A percentile compares a stretch with the other conserved stretches of the same genome.
Evolutionary conservation across 805 yeast genomes (phyloP).

Genomic region (Cyberlindnera bimundalis): DNA sequence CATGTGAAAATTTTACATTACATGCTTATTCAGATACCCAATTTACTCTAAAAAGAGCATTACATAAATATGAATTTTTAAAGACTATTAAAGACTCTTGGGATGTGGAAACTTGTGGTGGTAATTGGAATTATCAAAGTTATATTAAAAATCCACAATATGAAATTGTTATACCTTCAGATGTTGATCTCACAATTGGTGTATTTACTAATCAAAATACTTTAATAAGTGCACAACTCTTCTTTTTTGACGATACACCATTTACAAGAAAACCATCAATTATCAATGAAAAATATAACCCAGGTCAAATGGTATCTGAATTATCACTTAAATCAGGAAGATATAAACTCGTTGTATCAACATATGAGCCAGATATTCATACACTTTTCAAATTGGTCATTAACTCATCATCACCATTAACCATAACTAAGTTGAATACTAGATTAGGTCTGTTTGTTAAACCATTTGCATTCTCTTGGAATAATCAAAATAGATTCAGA

Average conservation of each 20-base stretch:
- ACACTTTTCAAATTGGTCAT: conserved; percentile 33
- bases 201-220: conserved; percentile 27
- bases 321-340: conserved; percentile 28
- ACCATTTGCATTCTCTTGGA: conserved; percentile 35
- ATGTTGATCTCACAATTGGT: conserved; percentile 22
- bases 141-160: conserved; percentile 58
- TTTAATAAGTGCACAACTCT: conserved; percentile 41
- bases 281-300: conserved; percentile 34
- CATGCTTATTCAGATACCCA: conserved; percentile 17
- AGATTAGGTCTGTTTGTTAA: conserved; percentile 36
- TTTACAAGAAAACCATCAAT: conserved; percentile 32
- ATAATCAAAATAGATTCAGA: conserved; percentile 36
- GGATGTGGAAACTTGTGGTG: conserved; percentile 46
- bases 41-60: conserved; percentile 32
- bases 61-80: conserved; percentile 21
- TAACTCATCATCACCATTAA: conserved; percentile 23
- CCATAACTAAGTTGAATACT: conserved; percentile 22
- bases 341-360: conserved; percentile 47
- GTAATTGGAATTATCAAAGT: conserved; percentile 46
- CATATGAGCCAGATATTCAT: conserved; percentile 34
- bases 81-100: conserved; percentile 39
- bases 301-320: conserved; percentile 21
- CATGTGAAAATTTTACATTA: conserved; percentile 20
- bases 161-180: conserved; percentile 30
- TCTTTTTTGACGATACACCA: conserved; percentile 35